Evolutionary conservation across 768 basidiomycete genomes (phyloP).

Genomic region (Gymnopilus junonius): DNA sequence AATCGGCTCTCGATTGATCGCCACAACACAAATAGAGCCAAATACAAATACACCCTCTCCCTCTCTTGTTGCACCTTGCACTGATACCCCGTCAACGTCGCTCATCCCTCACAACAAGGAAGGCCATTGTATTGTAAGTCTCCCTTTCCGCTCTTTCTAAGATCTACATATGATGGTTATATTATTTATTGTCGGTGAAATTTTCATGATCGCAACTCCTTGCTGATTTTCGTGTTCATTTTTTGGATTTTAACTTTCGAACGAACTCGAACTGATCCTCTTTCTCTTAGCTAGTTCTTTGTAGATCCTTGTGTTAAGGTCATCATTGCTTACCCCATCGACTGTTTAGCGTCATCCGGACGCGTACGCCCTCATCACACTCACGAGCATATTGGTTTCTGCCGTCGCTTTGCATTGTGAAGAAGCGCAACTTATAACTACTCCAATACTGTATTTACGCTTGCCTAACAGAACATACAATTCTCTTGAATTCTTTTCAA

Average conservation of each 20-base stretch:
- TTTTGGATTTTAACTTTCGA: neutral
- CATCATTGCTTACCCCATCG: neutral
- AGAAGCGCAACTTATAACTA: conserved; percentile 14
- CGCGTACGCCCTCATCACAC: neutral
- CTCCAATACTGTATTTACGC: conserved; percentile 20
- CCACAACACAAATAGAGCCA: conserved; percentile 35
- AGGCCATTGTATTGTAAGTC: conserved; percentile 31
- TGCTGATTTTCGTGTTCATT: conserved; percentile 41
- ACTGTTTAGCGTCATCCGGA: neutral
- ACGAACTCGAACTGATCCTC: neutral
- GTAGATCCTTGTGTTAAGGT: neutral
- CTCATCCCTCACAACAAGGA: neutral
- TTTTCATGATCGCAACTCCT: conserved; percentile 53
- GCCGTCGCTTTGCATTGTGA: conserved; percentile 13
- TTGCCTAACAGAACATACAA: conserved; percentile 14
- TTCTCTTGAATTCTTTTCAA: conserved; percentile 19
- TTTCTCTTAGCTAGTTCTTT: conserved; percentile 9
- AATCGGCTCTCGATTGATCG: conserved; percentile 29
- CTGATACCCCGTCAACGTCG: conserved; percentile 9
- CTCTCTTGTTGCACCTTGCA: conserved; percentile 7
- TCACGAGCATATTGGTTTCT: neutral
- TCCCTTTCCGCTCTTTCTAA: conserved; percentile 8
- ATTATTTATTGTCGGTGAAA: conserved; percentile 81
- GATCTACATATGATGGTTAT: conserved; percentile 63
- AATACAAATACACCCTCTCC: conserved; percentile 23